These are phyloP conservation scores for Geranium incanum DNA, from an alignment of 441 rosid genomes.

Conservation along the genomic window DNA sequence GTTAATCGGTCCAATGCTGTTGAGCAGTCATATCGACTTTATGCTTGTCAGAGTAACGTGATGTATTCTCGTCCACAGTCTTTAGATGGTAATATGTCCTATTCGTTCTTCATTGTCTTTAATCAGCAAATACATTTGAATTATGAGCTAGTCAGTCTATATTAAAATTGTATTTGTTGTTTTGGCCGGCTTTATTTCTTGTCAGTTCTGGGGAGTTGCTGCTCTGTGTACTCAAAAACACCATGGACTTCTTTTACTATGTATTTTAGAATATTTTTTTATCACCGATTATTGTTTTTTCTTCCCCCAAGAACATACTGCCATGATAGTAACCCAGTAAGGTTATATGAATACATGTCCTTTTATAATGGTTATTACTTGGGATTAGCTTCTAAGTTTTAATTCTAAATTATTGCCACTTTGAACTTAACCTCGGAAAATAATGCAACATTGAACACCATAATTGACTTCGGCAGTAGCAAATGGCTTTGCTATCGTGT, in stretches of 20 bases:
- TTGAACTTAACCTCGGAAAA: too few relatives aligned
- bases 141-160: background rate
- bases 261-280: background rate
- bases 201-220: background rate
- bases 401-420: background rate
- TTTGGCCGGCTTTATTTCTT: background rate
- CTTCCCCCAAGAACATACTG: background rate
- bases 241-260: background rate
- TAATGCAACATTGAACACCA: too few relatives aligned
- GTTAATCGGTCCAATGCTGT: constrained; percentile 35
- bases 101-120: constrained; percentile 13
- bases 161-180: background rate
- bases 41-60: constrained; percentile 89
- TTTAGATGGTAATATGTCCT: constrained; percentile 57
- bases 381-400: background rate
- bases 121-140: background rate
- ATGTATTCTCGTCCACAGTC: constrained; percentile 94
- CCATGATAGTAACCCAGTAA: background rate
- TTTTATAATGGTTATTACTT: background rate
- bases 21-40: constrained; percentile 77
- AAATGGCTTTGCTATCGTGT: background rate
- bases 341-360: background rate
- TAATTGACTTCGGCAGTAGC: constrained; percentile 3
- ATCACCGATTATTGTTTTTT: too few relatives aligned
- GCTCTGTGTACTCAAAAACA: background rate